Evolutionary conservation across 352 stramenopile genomes (phyloP).

Genomic region (Phytopythium boreale): DNA sequence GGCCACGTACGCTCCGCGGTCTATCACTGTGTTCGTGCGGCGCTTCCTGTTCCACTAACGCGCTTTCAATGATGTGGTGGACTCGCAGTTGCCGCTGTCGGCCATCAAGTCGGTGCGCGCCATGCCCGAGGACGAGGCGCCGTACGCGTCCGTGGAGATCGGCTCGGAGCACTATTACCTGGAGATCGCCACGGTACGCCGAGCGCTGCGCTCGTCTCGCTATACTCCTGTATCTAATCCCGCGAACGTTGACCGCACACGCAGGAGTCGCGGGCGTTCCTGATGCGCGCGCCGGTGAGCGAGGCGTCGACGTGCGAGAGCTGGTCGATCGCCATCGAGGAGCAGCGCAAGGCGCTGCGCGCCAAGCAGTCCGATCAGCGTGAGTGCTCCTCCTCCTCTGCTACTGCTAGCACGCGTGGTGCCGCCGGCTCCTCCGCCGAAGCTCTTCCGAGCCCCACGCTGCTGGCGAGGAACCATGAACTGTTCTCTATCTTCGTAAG

Average conservation of each 20-base stretch:
- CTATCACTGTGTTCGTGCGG: too few relatives aligned
- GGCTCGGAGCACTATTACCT: conserved; percentile 78
- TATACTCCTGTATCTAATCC: too few relatives aligned
- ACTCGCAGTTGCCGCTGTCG: conserved; percentile 47
- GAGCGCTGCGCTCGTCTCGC: background rate
- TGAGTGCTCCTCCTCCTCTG: conserved; percentile 30
- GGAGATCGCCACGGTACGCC: conserved; percentile 68
- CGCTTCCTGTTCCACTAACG: too few relatives aligned
- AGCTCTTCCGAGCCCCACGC: conserved; percentile 58
- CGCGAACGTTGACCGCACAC: too few relatives aligned
- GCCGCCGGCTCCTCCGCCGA: conserved; percentile 24
- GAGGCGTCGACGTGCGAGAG: conserved; percentile 81
- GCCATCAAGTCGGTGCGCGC: conserved; percentile 65
- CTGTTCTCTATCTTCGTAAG: conserved; percentile 82
- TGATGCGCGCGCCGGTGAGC: conserved; percentile 66
- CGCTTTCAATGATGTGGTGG: background rate
- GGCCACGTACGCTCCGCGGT: conserved; percentile 35
- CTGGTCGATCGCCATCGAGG: conserved; percentile 82
- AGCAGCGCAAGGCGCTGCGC: conserved; percentile 72
- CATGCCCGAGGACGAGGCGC: conserved; percentile 75
- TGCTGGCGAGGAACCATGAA: conserved; percentile 74
- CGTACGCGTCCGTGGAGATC: conserved; percentile 41
- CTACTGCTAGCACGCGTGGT: conserved; percentile 2
- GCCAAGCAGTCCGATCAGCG: conserved; percentile 48
- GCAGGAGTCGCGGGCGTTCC: conserved; percentile 64